Base-by-base conservation (phyloP, 768 basidiomycete species). In the Agrocybe pediades region DNA sequence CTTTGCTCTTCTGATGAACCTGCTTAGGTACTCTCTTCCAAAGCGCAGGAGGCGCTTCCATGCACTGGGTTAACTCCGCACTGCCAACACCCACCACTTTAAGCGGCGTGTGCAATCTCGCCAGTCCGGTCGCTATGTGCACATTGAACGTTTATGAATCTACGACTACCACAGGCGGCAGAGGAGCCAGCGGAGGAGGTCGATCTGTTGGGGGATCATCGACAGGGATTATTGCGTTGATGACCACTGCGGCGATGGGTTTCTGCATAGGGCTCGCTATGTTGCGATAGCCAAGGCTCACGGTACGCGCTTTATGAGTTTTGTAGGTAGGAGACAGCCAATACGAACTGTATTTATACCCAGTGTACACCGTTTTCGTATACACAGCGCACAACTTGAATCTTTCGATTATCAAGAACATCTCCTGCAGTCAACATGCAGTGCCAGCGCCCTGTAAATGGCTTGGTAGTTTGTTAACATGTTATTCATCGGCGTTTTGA, bases 21-120 rank as follows among this genome's bases (percentile, higher is more conserved):
- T 24, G 6, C 46, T 17, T 26, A 64, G 63, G 58, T 8, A 59
- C 56, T 29, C 56, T 64, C 29, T 39, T 64, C 39, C 58, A 62
- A 47, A 40, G 43, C 5, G 41, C 53, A 9, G 33, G 46, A 11
- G 50, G 25, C 13, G 63, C 60, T 1, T 60, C 60, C 16, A 64
- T 64, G 58, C 44, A 55, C 25, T 64, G 61, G 30, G 52, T 48
- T 17, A 57, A 48, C 19, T 27, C 44, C 3, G 56, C 29, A 1
- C 50, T 49, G 3, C 46, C 53, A 4, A 53, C 60, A 9, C 49
- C 54, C 0, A 43, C 49, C 6, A 63, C 62, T 11, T 49, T 59
- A 23, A 60, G 58, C 15, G 63, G 63, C 6, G 47, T 62, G 17
- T 64, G 63, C 52, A 64, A 62, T 47, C 60, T 64, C 36, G 51